Conservation (phyloP, 768 basidiomycete genomes). For the Naganishia kalamii region DNA sequence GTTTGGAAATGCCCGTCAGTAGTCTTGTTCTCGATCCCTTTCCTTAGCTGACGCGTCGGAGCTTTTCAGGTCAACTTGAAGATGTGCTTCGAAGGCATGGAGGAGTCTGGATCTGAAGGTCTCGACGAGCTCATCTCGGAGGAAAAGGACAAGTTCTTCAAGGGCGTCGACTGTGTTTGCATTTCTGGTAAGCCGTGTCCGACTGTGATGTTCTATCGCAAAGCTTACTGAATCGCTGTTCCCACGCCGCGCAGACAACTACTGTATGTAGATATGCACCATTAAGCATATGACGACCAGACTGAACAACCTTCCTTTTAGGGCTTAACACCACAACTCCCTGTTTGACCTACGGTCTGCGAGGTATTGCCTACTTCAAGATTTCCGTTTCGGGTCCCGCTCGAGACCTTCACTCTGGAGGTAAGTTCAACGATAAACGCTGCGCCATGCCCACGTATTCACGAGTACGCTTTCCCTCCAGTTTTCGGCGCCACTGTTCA, state of each 20-base stretch:
- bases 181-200: constrained; percentile 51
- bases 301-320: constrained; percentile 1
- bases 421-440: too few relatives aligned
- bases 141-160: constrained; percentile 74
- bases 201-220: background rate
- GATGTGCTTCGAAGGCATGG: constrained; percentile 94
- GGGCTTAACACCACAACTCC: constrained; percentile 57
- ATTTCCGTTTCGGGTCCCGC: constrained; percentile 74
- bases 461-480: background rate
- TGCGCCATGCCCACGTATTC: constrained; percentile 51
- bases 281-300: background rate
- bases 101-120: constrained; percentile 86
- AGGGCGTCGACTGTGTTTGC: constrained; percentile 85
- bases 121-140: constrained; percentile 75
- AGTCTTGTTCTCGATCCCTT: too few relatives aligned
- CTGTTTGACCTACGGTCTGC: constrained; percentile 70
- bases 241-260: constrained; percentile 20
- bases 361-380: constrained; percentile 81
- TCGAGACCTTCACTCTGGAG: constrained; percentile 81
- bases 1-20: constrained; percentile 62
- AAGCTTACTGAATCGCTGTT: background rate
- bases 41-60: background rate
- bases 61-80: constrained; percentile 60
- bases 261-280: constrained; percentile 16
- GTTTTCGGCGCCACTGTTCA: constrained; percentile 47